Evolutionary conservation across 2,329 filamentous ascomycete species (phyloP).

Genomic region (Emmonsiellopsis sp.): DNA sequence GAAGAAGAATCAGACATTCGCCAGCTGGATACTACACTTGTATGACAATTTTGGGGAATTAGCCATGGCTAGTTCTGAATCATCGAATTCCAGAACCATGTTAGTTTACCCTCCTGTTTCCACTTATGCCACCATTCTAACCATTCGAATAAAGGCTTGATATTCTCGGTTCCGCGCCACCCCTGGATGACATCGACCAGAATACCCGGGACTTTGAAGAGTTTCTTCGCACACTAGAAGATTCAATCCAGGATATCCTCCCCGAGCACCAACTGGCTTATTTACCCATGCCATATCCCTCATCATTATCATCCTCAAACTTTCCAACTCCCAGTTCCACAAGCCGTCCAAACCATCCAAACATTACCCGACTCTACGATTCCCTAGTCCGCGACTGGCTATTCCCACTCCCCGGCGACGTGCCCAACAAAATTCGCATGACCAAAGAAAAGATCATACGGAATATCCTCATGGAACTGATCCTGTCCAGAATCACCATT

Average conservation of each 20-base stretch:
- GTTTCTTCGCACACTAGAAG: constrained; percentile 15
- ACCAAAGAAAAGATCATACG: constrained; percentile 31
- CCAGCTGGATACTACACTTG: neutral
- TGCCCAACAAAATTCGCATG: constrained; percentile 29
- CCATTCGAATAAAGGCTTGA: constrained; percentile 22
- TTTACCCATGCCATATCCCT: constrained; percentile 12
- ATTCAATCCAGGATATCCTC: neutral
- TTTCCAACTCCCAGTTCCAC: neutral
- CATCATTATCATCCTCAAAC: constrained; percentile 8
- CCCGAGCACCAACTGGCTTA: constrained; percentile 12
- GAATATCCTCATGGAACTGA: constrained; percentile 27
- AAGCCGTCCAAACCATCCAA: neutral
- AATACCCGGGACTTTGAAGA: constrained; percentile 21
- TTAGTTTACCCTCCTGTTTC: constrained; percentile 12
- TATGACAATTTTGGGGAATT: neutral
- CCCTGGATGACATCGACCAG: constrained; percentile 29
- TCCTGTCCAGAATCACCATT: constrained; percentile 22
- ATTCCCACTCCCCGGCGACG: constrained; percentile 21
- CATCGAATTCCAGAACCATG: constrained; percentile 20
- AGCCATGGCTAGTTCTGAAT: neutral
- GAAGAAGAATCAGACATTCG: neutral
- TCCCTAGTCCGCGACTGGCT: constrained; percentile 29
- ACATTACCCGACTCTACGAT: constrained; percentile 26
- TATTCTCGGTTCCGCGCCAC: constrained; percentile 17
- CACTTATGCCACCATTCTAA: constrained; percentile 7